Conservation (phyloP, 345 rosid genomes). For the Euphorbia tirucalli region DNA sequence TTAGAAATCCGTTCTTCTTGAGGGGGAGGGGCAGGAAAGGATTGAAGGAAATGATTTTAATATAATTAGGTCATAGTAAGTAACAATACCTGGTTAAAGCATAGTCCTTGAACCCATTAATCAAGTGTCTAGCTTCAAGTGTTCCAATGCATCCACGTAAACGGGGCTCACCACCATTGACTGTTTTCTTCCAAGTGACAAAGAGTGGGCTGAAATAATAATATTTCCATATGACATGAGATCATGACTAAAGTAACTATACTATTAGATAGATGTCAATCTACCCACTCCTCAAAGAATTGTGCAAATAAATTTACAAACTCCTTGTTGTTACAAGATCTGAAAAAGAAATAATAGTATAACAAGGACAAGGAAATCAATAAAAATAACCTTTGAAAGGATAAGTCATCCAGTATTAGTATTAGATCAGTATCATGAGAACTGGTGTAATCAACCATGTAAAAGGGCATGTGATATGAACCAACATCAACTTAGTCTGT, state of each 20-base stretch:
- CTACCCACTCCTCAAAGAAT: not conserved
- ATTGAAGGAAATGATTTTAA: not conserved
- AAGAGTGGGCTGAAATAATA: constrained; percentile 74
- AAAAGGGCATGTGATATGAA: no score
- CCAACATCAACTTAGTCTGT: no score
- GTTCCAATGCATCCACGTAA: constrained; percentile 99
- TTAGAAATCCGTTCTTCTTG: not conserved
- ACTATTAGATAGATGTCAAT: not conserved
- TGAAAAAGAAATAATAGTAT: not conserved
- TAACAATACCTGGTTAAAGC: constrained; percentile 81
- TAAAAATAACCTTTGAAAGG: not conserved
- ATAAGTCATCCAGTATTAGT: not conserved
- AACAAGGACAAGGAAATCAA: not conserved
- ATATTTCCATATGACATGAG: constrained; percentile 13
- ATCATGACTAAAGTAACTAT: not conserved
- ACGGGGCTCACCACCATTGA: constrained; percentile 88
- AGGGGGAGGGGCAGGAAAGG: not conserved
- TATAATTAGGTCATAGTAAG: not conserved
- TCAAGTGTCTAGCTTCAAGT: constrained; percentile 77
- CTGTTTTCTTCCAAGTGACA: constrained; percentile 95
- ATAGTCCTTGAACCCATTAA: constrained; percentile 84
- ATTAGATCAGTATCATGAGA: not conserved
- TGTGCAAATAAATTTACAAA: not conserved
- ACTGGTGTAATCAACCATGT: no score
- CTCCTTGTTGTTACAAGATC: not conserved